Percentiles rank a stretch among this genome's conserved stretches.
phyloP scores from a whole-genome alignment of 1,139 yeast genomes.

The Suhomyces yuchorum region DNA sequence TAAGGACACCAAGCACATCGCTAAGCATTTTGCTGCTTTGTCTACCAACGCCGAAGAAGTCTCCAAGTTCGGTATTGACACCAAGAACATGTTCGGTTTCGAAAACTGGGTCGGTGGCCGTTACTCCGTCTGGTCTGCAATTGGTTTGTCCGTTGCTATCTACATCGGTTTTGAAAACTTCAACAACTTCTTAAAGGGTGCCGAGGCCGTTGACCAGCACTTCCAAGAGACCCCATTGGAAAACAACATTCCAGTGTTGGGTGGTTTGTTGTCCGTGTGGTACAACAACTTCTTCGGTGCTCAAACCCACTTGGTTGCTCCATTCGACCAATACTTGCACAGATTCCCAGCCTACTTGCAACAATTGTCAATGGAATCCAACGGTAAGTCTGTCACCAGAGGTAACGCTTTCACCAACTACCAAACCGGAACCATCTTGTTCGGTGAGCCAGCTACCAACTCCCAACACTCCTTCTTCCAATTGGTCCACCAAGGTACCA shows the following conservation, averaged over 20 bases:
- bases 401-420: slow-evolving; percentile 88
- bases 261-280: slow-evolving; percentile 95
- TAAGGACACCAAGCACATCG: slow-evolving; percentile 69
- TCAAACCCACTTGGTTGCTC: slow-evolving; percentile 97
- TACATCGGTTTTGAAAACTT: slow-evolving; percentile 96
- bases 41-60: slow-evolving; percentile 93
- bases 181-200: slow-evolving; percentile 89
- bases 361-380: slow-evolving; percentile 98
- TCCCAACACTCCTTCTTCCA: slow-evolving; percentile 99
- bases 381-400: slow-evolving; percentile 96
- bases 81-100: slow-evolving; percentile 97
- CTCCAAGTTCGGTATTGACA: slow-evolving; percentile 91
- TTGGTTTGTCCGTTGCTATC: slow-evolving; percentile 92
- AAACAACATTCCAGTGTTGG: slow-evolving; percentile 87
- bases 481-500: slow-evolving; percentile 98
- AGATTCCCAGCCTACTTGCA: slow-evolving; percentile 99
- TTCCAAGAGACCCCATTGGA: slow-evolving; percentile 82
- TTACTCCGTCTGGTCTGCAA: slow-evolving; percentile 98
- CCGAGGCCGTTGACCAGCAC: slow-evolving; percentile 94
- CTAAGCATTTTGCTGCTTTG: slow-evolving; percentile 96
- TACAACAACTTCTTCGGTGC: slow-evolving; percentile 98
- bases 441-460: slow-evolving; percentile 98
- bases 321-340: slow-evolving; percentile 97
- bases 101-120: slow-evolving; percentile 99
- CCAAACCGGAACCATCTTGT: slow-evolving; percentile 92